Base-by-base conservation (phyloP, 148 eudicot species). In the Rhododendron williamsianum region DNA sequence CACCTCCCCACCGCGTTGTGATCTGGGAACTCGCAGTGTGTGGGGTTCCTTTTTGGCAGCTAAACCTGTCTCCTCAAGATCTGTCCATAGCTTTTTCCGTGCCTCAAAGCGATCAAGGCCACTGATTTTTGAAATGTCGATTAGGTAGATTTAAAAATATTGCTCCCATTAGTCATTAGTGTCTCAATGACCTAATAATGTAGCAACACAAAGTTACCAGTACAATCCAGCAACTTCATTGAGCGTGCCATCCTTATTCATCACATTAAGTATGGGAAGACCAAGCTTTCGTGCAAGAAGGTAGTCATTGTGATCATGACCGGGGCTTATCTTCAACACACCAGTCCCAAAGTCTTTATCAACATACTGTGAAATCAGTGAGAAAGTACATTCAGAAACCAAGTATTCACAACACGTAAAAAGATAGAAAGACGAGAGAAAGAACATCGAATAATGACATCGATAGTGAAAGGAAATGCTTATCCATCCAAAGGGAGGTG, bases 21-120 rank as follows among this genome's bases (percentile, higher is more conserved):
- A 96, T 88, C 98, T 91, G 78, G 99, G 99, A 88, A 96, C 99
- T 84, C 99, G 94, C 78, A 91, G 81, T 49, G 92, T 93, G 88
- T 95, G 89, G 36, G 95, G 91, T 81, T 96, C 97, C 91, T 93
- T 95, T 91, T 96, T 95, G 78, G 90, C 96, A 83, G 98, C 99
- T 84, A 96, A 87, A 72, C 94, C 93, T 58, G 92, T 91, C 90
- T 95, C 98, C 89, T 91, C 95, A 71, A 96, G 99, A 38, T 95
- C 96, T 33, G 90, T 85, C 99, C 99, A 96, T 23, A 96, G 87
- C 76, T 95, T 96, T 89, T 90, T 93, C 82, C 99, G 91, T 76
- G 95, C 99, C 87, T 95, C 99, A 92, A 95, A 96, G 84, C 99
- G 96, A 91, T 96, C 99, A 76, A 96, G 96, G 87, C 98, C 99